phyloP scores from a whole-genome alignment of 1,284 basidiomycete species.

The Leccinum brunneo-olivaceum region DNA sequence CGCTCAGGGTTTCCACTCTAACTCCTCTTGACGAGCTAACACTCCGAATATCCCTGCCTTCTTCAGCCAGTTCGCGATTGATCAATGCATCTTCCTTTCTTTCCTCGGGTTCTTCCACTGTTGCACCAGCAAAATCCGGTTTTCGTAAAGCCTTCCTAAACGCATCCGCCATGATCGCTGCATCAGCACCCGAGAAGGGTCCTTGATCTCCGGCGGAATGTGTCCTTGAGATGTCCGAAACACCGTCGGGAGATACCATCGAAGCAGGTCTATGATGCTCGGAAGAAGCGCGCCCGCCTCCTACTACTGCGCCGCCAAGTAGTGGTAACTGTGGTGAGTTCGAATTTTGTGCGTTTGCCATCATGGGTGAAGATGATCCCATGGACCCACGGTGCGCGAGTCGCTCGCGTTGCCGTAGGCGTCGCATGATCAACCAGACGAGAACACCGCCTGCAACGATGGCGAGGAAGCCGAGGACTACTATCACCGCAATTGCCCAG shows the following conservation, averaged over 20 bases:
- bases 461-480: constrained; percentile 74
- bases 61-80: constrained; percentile 69
- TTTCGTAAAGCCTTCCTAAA: constrained; percentile 79
- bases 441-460: constrained; percentile 62
- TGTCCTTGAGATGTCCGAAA: constrained; percentile 58
- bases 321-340: constrained; percentile 48
- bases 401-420: constrained; percentile 47
- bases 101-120: constrained; percentile 58
- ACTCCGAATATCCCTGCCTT: constrained; percentile 75
- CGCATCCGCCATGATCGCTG: constrained; percentile 82
- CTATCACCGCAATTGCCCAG: constrained; percentile 87
- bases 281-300: constrained; percentile 26
- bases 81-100: constrained; percentile 45
- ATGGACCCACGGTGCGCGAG: constrained; percentile 64
- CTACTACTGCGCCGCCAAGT: constrained; percentile 33
- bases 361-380: constrained; percentile 76
- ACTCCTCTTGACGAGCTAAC: constrained; percentile 73
- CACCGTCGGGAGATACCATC: constrained; percentile 53
- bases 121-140: constrained; percentile 66
- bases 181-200: constrained; percentile 73
- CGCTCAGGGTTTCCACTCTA: constrained; percentile 63
- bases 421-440: constrained; percentile 63
- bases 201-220: constrained; percentile 52
- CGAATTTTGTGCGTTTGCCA: constrained; percentile 46
- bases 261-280: constrained; percentile 37